Base-by-base conservation (phyloP, 331 rosid species). In the Malus hybrid region DNA sequence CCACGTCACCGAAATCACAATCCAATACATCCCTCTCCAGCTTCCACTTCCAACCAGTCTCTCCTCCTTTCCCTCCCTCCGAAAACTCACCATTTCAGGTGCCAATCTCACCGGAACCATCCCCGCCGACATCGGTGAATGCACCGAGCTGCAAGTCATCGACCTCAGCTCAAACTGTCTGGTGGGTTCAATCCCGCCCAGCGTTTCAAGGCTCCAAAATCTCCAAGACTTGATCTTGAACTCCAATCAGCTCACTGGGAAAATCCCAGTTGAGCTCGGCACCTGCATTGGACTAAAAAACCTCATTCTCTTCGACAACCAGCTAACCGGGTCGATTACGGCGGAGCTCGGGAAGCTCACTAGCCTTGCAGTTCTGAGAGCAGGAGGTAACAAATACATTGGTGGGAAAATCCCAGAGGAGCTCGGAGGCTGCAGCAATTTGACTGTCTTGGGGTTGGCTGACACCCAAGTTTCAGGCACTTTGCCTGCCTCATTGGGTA, bases 361-460 rank as follows among this genome's bases (percentile, higher is more conserved):
- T 9, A 48, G 68, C 26, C 97, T 93, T 58, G 92, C 87, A 62
- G 80, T 80, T 7, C 80, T 93, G 9, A 82, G 98, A 79, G 92
- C 88, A 2, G 97, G 98, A 16, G 90, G 98, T 66, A 93, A 93
- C 84, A 81, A 85, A 75, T 88, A 87, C 68, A 79, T 93, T 39
- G 73, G 32, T 5, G 98, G 98, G 44, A 84, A 73, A 63, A 91
- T 93, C 74, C 98, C 98, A 3, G 87, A 86, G 32, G 90, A 86
- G 88, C 61, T 93, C 32, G 97, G 94, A 70, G 80, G 82, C 66
- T 93, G 97, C 81, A 82, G 79, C 5, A 91, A 91, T 74, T 87
- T 93, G 83, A 89, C 87, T n/a, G 87, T 88, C 63, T 76, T 93
- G 81, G 98, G 98, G 4, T 63, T 93, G 68, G 97, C 98, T 34